Evolutionary conservation across 169 alveolate genomes (phyloP).

Genomic region (Plasmodium ovale): DNA sequence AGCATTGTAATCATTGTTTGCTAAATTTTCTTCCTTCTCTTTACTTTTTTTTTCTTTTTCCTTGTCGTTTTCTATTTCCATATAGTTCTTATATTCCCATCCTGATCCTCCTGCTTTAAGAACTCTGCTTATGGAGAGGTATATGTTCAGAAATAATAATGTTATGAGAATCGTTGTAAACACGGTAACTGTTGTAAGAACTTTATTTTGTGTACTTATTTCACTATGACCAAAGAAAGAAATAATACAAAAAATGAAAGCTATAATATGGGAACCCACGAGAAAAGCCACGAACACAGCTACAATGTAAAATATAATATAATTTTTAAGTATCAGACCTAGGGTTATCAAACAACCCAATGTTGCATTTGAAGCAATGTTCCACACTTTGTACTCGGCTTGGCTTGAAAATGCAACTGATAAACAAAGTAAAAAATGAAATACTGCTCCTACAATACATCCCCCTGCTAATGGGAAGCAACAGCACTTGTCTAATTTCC

Average conservation of each 20-base stretch:
- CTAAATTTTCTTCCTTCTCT: background rate
- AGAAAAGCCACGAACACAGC: constrained; percentile 9
- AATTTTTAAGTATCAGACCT: constrained; percentile 43
- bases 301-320: constrained; percentile 43
- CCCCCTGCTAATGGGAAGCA: constrained; percentile 65
- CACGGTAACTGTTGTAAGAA: background rate
- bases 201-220: background rate
- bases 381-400: constrained; percentile 1
- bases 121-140: constrained; percentile 24
- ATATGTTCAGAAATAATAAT: constrained; percentile 17
- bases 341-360: constrained; percentile 11
- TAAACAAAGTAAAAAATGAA: constrained; percentile 1
- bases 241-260: constrained; percentile 4
- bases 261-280: background rate
- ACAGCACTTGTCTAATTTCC: constrained; percentile 23
- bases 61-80: constrained; percentile 8
- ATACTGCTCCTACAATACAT: constrained; percentile 9
- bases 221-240: background rate
- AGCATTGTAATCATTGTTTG: constrained; percentile 35
- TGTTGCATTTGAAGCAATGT: constrained; percentile 1
- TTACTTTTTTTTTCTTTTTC: background rate
- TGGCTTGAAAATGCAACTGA: background rate
- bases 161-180: background rate
- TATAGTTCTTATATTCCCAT: constrained; percentile 63
- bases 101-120: constrained; percentile 63